phyloP scores from a whole-genome alignment of 371 early-diverging fungal genomes.

The Phascolomyces articulosus region DNA sequence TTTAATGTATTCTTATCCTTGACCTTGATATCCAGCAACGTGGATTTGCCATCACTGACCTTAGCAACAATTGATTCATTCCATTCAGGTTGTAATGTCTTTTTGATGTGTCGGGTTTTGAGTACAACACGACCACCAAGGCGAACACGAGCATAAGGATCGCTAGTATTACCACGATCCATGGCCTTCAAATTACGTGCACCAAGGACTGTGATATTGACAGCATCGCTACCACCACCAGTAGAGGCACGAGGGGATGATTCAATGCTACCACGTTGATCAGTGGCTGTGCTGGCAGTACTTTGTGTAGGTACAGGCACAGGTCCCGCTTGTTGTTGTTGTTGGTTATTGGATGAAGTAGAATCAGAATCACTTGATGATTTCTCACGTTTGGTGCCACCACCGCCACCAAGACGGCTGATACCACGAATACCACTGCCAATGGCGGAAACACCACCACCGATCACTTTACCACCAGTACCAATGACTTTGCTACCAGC shows the following conservation, averaged over 20 bases:
- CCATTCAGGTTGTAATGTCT: slow-evolving; percentile 77
- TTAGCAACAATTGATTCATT: slow-evolving; percentile 36
- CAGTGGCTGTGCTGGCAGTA: slow-evolving; percentile 2
- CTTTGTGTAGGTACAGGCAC: slow-evolving; percentile 15
- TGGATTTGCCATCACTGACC: slow-evolving; percentile 28
- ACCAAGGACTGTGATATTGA: slow-evolving; percentile 53
- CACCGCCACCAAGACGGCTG: slow-evolving; percentile 34
- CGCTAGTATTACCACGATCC: slow-evolving; percentile 63
- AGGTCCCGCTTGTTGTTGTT: slow-evolving; percentile 9
- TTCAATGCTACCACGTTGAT: slow-evolving; percentile 11
- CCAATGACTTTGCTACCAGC: slow-evolving; percentile 35
- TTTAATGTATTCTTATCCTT: slow-evolving; percentile 75
- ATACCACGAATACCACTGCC: slow-evolving; percentile 41
- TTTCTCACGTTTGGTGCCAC: slow-evolving; percentile 29
- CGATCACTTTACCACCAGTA: slow-evolving; percentile 42
- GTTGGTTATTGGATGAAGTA: slow-evolving; percentile 1
- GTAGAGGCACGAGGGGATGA: slow-evolving; percentile 5
- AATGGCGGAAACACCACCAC: slow-evolving; percentile 31
- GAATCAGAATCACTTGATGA: slow-evolving; percentile 13
- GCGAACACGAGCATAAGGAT: slow-evolving; percentile 64
- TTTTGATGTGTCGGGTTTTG: slow-evolving; percentile 82
- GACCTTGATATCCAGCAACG: slow-evolving; percentile 58
- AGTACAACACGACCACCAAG: slow-evolving; percentile 62
- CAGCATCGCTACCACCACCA: slow-evolving; percentile 21
- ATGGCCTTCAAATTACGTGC: slow-evolving; percentile 64